phyloP scores from a whole-genome alignment of 2,329 filamentous ascomycete genomes.

The Botrytis aclada region DNA sequence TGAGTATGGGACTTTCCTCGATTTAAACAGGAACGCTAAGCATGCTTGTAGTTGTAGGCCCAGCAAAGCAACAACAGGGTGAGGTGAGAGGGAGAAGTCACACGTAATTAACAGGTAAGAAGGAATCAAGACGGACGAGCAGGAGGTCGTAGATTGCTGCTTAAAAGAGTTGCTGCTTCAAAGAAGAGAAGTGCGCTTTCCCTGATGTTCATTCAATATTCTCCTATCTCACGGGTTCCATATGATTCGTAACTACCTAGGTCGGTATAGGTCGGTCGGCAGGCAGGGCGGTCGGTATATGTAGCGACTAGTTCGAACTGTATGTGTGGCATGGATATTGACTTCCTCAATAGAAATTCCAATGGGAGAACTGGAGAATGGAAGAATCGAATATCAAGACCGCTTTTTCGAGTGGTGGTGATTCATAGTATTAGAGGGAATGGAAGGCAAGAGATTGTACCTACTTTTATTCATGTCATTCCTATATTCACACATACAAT shows the following conservation, averaged over 20 bases:
- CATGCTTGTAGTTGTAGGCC: background rate
- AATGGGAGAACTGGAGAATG: background rate
- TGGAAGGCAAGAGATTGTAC: background rate
- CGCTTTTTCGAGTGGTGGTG: no score
- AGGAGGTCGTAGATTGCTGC: background rate
- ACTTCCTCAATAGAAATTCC: background rate
- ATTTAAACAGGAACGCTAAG: conserved; percentile 3
- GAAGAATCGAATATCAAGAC: background rate
- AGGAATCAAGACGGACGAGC: background rate
- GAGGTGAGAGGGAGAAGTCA: background rate
- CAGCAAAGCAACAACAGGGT: background rate
- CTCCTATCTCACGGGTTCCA: background rate
- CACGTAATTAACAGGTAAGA: background rate
- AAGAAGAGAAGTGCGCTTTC: background rate
- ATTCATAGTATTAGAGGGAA: background rate
- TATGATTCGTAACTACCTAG: background rate
- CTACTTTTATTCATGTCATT: background rate
- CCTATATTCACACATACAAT: background rate
- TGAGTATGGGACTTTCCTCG: background rate
- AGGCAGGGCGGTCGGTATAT: background rate
- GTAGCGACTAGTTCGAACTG: background rate
- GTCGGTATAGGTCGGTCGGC: background rate
- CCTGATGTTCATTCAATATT: background rate
- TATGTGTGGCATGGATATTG: background rate
- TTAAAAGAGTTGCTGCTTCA: background rate